phyloP scores from a whole-genome alignment of 768 basidiomycete genomes.

The Lanmaoa pseudosensibilis region DNA sequence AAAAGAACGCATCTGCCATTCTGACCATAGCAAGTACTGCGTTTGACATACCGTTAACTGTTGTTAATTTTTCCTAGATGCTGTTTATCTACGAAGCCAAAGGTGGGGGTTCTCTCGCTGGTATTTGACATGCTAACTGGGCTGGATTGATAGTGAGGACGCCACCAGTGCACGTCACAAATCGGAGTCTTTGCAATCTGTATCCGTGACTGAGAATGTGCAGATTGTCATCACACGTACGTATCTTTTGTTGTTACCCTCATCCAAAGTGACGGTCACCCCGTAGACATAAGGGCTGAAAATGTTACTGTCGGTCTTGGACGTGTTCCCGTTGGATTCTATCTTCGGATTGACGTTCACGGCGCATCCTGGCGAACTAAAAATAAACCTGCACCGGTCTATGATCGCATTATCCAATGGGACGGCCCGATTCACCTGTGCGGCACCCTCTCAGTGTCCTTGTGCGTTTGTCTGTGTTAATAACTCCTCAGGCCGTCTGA shows the following conservation, averaged over 20 bases:
- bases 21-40: not conserved
- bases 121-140: not conserved
- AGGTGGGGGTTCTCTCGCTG: not conserved
- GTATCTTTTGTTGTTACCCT: not conserved
- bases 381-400: not conserved
- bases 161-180: not conserved
- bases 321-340: conserved; percentile 19
- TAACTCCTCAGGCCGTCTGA: conserved; percentile 2
- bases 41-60: not conserved
- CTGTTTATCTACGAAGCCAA: conserved; percentile 1
- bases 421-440: conserved; percentile 12
- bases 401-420: conserved; percentile 11
- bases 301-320: conserved; percentile 3
- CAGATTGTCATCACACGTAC: conserved; percentile 6
- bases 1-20: not conserved
- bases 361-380: conserved; percentile 2
- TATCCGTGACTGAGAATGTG: not conserved
- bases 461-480: not conserved
- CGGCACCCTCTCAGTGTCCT: not conserved
- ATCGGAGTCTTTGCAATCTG: not conserved
- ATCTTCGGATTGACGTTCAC: conserved; percentile 4
- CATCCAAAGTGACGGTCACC: not conserved
- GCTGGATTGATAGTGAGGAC: not conserved
- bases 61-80: not conserved
- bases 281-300: conserved; percentile 12